A percentile compares a stretch with the other conserved stretches of the same genome.
phyloP scores from a whole-genome alignment of 1,139 yeast species.

The Saccharomyces hybrid region DNA sequence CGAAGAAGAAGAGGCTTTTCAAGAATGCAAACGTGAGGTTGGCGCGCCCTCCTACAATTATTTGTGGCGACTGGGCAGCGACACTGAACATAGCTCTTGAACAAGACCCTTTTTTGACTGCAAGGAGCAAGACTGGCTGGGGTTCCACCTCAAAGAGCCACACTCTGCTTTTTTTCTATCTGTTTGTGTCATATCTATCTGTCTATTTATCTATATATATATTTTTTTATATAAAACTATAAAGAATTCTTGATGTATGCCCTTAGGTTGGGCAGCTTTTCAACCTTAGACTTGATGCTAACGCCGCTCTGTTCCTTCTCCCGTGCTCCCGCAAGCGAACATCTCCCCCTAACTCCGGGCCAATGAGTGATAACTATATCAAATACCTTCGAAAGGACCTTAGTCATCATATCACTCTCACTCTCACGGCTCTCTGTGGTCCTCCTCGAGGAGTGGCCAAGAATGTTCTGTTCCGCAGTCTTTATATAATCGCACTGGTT shows the following conservation, averaged over 20 bases:
- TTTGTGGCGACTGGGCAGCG: slow-evolving; percentile 4
- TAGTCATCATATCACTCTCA: background rate
- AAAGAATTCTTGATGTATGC: slow-evolving; percentile 1
- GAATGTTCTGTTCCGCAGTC: background rate
- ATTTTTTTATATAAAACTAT: background rate
- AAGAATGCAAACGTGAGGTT: background rate
- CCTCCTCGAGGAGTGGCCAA: background rate
- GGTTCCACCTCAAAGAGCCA: background rate
- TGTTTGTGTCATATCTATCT: no score
- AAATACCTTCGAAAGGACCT: background rate
- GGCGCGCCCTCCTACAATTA: slow-evolving; percentile 6
- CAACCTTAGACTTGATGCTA: background rate
- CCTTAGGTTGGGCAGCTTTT: slow-evolving; percentile 1
- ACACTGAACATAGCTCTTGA: slow-evolving; percentile 5
- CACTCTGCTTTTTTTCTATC: background rate
- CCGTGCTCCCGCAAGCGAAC: background rate
- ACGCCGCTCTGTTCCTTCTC: background rate
- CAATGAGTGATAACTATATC: background rate
- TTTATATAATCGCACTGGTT: background rate
- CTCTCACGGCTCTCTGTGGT: background rate
- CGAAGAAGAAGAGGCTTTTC: background rate
- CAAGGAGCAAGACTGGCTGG: background rate
- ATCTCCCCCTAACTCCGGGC: background rate
- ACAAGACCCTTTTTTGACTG: slow-evolving; percentile 3
- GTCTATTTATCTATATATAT: background rate